Base-by-base conservation (phyloP, 192 early-diverging fungal genomes). In the Kickxella alabastrina region DNA sequence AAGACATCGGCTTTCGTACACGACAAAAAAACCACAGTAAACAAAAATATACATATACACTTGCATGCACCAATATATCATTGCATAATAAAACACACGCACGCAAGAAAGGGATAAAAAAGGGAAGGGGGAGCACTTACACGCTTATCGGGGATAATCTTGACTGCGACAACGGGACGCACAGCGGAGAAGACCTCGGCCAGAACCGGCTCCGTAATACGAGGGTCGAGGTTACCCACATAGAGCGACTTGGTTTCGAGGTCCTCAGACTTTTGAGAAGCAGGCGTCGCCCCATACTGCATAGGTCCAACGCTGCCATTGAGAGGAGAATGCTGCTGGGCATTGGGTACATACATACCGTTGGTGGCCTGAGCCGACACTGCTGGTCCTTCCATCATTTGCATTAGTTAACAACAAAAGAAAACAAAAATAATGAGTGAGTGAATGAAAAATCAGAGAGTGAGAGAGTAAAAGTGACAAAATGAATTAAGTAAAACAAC, bases 211-310 rank as follows among this genome's bases (percentile, higher is more conserved):
- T 93, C 90, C 13, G 85, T 88, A 51, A 90, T 82, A 26, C 82
- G 82, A 47, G 82, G 83, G 77, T 93, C 90, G 54, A 93, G 79
- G 63, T 91, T 92, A 15, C 88, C 89, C 25, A 92, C 90, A 59
- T 93, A 95, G 32, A 91, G 79, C 18, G 82, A 82, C 68, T 73
- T 82, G 22, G 78, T 64, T 48, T 62, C 68, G 45, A 48, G 40
- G 29, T 75, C 71, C 6, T 62, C 63, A 18, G 64, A 22, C 24
- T 37, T 66, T 37, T 44, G 52, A 19, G 46, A 17, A 6, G 40
- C 19, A 12, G 50, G 19, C 10, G 23, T 37, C 0, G 43, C 50
- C 14, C 77, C 78, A 29, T 71, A 59, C 25, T 52, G 74, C 57
- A 71, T 6, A 6, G 31, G 72, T 45, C 61, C 42, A 15, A 35